Conservation (phyloP, 106 monocot species). For the Vanilla planifolia region DNA sequence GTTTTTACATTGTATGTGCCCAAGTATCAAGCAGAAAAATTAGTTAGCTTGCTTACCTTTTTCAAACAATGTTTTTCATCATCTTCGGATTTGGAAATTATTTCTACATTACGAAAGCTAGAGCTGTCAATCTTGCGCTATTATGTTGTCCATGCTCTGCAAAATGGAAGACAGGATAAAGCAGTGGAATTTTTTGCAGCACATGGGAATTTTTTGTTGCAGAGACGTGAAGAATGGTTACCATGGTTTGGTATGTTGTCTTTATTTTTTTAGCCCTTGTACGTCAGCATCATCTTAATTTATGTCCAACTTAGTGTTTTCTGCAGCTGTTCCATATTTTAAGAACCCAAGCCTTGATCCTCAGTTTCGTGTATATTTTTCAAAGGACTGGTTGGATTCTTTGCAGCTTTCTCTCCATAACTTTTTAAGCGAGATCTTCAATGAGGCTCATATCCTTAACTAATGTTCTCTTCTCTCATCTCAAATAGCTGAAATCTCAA, state of each 20-base stretch:
- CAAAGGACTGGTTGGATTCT: slow-evolving; percentile 89
- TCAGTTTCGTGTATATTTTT: slow-evolving; percentile 89
- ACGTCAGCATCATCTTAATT: neutral
- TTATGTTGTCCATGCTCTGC: slow-evolving; percentile 75
- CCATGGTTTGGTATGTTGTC: slow-evolving; percentile 88
- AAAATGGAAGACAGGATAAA: slow-evolving; percentile 75
- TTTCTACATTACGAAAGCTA: slow-evolving; percentile 57
- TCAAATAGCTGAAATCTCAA: no score
- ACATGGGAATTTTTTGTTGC: slow-evolving; percentile 73
- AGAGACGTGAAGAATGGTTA: slow-evolving; percentile 72
- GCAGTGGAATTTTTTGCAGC: slow-evolving; percentile 71
- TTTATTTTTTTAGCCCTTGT: neutral
- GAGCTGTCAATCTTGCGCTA: slow-evolving; percentile 74
- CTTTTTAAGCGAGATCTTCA: slow-evolving; percentile 90
- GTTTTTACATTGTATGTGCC: slow-evolving; percentile 81
- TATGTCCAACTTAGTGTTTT: slow-evolving; percentile 3
- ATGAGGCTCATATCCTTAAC: slow-evolving; percentile 87
- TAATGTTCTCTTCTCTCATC: no score
- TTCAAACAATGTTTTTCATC: slow-evolving; percentile 82
- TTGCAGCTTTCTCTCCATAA: slow-evolving; percentile 75
- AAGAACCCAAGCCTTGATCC: slow-evolving; percentile 85
- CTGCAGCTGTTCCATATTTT: slow-evolving; percentile 88
- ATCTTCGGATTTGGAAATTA: slow-evolving; percentile 46
- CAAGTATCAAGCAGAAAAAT: slow-evolving; percentile 70
- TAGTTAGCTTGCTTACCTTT: slow-evolving; percentile 62